Evolutionary conservation across 345 rosid species (phyloP), one percentile per base, ranked within the genome.

Genomic region (Hibiscus tridactylites): DNA sequence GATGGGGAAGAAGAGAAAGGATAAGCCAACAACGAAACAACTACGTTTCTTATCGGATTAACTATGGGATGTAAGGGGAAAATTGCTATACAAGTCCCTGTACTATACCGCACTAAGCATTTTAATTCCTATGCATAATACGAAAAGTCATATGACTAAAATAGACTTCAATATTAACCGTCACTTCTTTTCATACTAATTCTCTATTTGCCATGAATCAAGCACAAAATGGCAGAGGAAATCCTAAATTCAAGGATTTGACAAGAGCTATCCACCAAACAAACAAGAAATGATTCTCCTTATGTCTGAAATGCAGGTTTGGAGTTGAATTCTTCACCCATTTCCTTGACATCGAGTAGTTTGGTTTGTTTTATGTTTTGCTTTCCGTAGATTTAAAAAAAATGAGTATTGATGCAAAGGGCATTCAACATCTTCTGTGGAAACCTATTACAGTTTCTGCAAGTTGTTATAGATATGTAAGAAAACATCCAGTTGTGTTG

Each of bases 401-500:
- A 61, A 90, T 88, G 93, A 84, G 79, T 35, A 44, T 86, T 33
- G 87, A 87, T 71, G 81, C 79, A 29, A 89, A 83, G 80, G 72
- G 68, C 35, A 76, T 89, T 53, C 75, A 74, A 60, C 66, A 71
- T 73, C 73, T 84, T 65, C 19, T 82, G 17, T 78, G 80, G 84
- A 83, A 70, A 73, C 31, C 85, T n/a, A 31, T 86, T 54, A 80
- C 44, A 68, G 65, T 79, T 62, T 84, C 87, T 49, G 54, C 81
- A 53, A 75, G 46, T 33, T 66, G 73, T 17, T 83, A 12, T 60
- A 74, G 31, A 74, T 80, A 73, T 73, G 81, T 76, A 3, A 81
- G 26, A 42, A 82, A 72, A 66, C 75, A 85, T 64, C 98, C 99
- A 46, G 8, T 81, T 72, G 73, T 71, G 75, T 88, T 88, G 16